Evolutionary conservation across 2,329 filamentous ascomycete species (phyloP).

Genomic region (Coniella vitis): DNA sequence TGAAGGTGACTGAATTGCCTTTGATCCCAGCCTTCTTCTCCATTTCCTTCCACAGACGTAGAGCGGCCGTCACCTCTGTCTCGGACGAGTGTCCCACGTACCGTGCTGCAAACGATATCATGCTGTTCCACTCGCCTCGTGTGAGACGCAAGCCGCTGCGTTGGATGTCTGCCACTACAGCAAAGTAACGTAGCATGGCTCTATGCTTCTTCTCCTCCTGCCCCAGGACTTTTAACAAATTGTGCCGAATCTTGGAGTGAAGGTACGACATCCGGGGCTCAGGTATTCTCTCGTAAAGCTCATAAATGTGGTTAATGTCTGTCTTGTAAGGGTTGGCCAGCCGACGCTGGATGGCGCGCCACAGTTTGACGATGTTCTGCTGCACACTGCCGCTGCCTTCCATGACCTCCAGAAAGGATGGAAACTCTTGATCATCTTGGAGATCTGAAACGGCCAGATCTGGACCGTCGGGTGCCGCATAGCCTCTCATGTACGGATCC

Average conservation of each 20-base stretch:
- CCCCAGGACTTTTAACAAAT: slow-evolving; percentile 62
- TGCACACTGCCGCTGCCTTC: slow-evolving; percentile 29
- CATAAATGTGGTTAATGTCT: slow-evolving; percentile 39
- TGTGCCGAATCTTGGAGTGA: slow-evolving; percentile 47
- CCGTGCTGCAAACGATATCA: slow-evolving; percentile 70
- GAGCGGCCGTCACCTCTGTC: slow-evolving; percentile 57
- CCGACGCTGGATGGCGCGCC: slow-evolving; percentile 32
- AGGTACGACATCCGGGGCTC: slow-evolving; percentile 47
- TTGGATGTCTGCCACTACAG: slow-evolving; percentile 77
- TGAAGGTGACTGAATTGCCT: slow-evolving; percentile 78
- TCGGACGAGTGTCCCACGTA: slow-evolving; percentile 55
- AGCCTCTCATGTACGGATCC: slow-evolving; percentile 48
- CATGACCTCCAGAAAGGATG: slow-evolving; percentile 34
- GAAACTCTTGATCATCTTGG: slow-evolving; percentile 40
- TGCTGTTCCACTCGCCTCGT: slow-evolving; percentile 71
- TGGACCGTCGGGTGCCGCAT: slow-evolving; percentile 44
- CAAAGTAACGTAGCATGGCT: slow-evolving; percentile 76
- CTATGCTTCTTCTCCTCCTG: slow-evolving; percentile 49
- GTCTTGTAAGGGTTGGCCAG: slow-evolving; percentile 34
- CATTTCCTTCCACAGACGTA: slow-evolving; percentile 86
- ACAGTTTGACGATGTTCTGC: slow-evolving; percentile 32
- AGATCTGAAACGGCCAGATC: slow-evolving; percentile 44
- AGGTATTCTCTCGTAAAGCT: slow-evolving; percentile 42
- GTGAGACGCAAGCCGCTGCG: slow-evolving; percentile 62
- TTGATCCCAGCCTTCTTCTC: slow-evolving; percentile 61